phyloP scores from a whole-genome alignment of 169 alveolate species.

The Eimeria acervulina region DNA sequence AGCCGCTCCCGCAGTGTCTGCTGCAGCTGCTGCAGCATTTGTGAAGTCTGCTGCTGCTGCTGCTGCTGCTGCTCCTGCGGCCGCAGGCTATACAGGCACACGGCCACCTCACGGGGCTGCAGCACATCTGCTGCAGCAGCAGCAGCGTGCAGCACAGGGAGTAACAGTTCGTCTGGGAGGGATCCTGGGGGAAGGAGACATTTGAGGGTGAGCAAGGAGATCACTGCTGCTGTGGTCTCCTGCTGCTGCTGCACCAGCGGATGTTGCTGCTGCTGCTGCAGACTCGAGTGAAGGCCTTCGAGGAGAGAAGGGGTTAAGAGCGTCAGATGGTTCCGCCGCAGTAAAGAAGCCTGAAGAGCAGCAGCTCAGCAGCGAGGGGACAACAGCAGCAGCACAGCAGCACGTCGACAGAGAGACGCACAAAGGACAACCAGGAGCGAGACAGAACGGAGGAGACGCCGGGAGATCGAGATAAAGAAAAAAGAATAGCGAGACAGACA shows the following conservation, averaged over 20 bases:
- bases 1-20: neutral
- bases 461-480: no score
- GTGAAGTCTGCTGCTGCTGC: no score
- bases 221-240: constrained; percentile 20
- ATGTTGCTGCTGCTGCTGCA: neutral
- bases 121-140: no score
- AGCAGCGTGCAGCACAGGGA: neutral
- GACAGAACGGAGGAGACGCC: no score
- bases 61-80: neutral
- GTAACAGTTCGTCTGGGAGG: neutral
- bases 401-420: neutral
- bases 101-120: constrained; percentile 41
- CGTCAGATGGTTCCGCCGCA: neutral
- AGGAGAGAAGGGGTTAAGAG: constrained; percentile 16
- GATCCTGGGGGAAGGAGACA: constrained; percentile 20
- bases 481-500: no score
- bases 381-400: no score
- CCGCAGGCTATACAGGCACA: constrained; percentile 44
- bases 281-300: neutral
- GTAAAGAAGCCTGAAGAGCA: neutral
- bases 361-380: neutral
- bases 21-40: neutral
- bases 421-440: no score
- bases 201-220: constrained; percentile 13
- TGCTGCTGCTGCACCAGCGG: neutral